Percentiles rank a stretch among this genome's conserved stretches.
Evolutionary conservation across 495 filamentous ascomycete genomes (phyloP).

Genomic region (Penicillium antarcticum): DNA sequence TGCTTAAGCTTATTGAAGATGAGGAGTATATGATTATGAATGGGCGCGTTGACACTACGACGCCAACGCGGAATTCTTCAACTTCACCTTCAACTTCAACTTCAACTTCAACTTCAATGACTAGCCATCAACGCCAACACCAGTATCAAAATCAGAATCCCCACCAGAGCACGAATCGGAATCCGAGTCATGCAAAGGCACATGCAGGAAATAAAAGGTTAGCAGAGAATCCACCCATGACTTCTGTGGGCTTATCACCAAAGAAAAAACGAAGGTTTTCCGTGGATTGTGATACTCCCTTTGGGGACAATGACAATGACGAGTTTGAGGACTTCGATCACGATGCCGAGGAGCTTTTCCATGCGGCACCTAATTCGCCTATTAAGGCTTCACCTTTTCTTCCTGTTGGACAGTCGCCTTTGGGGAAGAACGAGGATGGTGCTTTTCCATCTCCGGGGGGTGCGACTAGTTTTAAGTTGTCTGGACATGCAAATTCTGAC

Average conservation of each 20-base stretch:
- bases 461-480: not conserved
- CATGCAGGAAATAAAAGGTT: not conserved
- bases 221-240: not conserved
- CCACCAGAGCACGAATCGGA: no score
- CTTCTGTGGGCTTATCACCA: not conserved
- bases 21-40: constrained; percentile 24
- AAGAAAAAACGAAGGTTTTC: constrained; percentile 29
- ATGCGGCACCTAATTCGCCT: constrained; percentile 41
- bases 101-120: no score
- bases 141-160: no score
- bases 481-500: not conserved
- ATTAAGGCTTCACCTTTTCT: constrained; percentile 6
- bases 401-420: not conserved
- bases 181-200: no score
- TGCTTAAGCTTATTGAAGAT: constrained; percentile 25
- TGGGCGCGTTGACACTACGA: constrained; percentile 5
- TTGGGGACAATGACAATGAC: no score
- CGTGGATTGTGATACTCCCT: not conserved
- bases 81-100: no score
- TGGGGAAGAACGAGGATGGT: not conserved
- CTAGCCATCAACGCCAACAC: no score
- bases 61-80: no score
- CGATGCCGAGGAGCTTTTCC: constrained; percentile 32
- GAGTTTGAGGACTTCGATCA: no score
- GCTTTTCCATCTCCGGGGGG: not conserved